These are phyloP conservation scores for Stagonosporopsis rhizophila DNA, from an alignment of 2,329 filamentous ascomycete genomes.

Conservation along the genomic window DNA sequence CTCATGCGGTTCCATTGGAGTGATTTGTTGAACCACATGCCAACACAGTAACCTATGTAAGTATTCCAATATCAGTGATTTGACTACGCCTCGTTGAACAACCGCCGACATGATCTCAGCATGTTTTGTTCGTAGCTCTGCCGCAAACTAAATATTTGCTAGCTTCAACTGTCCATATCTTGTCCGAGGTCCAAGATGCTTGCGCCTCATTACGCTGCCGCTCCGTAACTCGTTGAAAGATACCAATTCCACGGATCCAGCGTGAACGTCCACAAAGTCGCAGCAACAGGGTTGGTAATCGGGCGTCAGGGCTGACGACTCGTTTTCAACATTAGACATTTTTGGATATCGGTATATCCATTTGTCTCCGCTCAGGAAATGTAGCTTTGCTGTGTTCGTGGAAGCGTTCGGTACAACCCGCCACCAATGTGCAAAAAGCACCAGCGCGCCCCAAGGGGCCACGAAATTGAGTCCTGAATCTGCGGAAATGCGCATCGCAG, in stretches of 20 bases:
- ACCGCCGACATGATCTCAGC: conserved; percentile 51
- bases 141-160: too few relatives aligned
- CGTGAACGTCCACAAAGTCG: neutral
- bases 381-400: neutral
- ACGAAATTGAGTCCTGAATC: too few relatives aligned
- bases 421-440: conserved; percentile 2
- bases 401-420: neutral
- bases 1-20: conserved; percentile 14
- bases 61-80: conserved; percentile 36
- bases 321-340: neutral
- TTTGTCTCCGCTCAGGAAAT: neutral
- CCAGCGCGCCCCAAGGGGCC: neutral
- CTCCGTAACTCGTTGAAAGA: conserved; percentile 38
- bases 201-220: conserved; percentile 30
- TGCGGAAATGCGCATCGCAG: neutral
- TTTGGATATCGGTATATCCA: neutral
- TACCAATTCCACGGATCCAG: neutral
- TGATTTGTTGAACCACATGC: conserved; percentile 3
- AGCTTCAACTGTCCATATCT: too few relatives aligned
- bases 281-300: neutral
- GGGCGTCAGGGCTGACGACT: neutral
- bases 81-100: conserved; percentile 56
- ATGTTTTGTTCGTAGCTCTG: conserved; percentile 40
- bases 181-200: too few relatives aligned
- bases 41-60: conserved; percentile 22